phyloP scores from a whole-genome alignment of 1,139 yeast species.

The Ogataea hybrid region DNA sequence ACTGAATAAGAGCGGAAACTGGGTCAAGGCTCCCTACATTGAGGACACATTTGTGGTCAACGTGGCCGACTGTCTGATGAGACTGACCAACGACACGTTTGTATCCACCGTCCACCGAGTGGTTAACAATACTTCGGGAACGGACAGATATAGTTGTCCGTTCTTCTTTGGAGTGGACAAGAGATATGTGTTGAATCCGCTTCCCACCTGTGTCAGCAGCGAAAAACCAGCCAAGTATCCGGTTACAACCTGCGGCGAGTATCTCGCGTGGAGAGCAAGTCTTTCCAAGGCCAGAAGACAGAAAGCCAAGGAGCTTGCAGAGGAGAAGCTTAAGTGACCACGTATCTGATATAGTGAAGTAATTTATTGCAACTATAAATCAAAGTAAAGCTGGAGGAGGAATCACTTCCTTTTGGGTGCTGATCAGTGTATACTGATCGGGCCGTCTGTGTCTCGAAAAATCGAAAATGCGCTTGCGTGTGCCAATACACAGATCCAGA shows the following conservation, averaged over 20 bases:
- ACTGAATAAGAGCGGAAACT: slow-evolving; percentile 31
- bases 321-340: too few species aligned
- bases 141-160: slow-evolving; percentile 32
- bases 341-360: too few species aligned
- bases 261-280: neutral
- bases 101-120: slow-evolving; percentile 35
- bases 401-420: too few species aligned
- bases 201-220: slow-evolving; percentile 11
- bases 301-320: too few species aligned
- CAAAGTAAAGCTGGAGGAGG: too few species aligned
- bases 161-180: slow-evolving; percentile 31
- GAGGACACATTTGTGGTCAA: slow-evolving; percentile 33
- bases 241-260: slow-evolving; percentile 14
- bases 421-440: too few species aligned
- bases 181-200: slow-evolving; percentile 24
- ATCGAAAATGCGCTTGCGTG: too few species aligned
- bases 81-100: slow-evolving; percentile 32
- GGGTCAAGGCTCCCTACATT: slow-evolving; percentile 34
- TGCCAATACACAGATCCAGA: too few species aligned
- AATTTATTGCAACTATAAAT: too few species aligned
- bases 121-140: slow-evolving; percentile 24
- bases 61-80: slow-evolving; percentile 32
- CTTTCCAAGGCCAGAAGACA: too few species aligned
- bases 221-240: slow-evolving; percentile 12
- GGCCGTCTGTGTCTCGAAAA: too few species aligned